phyloP scores from a whole-genome alignment of 768 basidiomycete genomes.

The Podaxis sp. region DNA sequence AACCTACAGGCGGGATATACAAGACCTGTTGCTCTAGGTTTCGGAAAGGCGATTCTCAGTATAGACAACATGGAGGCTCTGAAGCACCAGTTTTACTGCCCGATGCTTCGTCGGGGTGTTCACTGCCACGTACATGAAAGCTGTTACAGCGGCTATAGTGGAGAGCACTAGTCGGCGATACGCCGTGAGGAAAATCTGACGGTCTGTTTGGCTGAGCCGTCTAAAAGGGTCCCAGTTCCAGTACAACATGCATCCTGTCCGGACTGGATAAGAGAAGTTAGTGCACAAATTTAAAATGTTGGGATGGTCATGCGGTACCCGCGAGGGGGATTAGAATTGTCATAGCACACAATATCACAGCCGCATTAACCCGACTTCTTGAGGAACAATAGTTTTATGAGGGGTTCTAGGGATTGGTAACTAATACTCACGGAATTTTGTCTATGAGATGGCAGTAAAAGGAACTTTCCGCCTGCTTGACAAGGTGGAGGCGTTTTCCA shows the following conservation, averaged over 20 bases:
- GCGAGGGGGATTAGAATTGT: slow-evolving; percentile 8
- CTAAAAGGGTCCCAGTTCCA: slow-evolving; percentile 9
- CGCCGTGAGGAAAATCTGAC: slow-evolving; percentile 3
- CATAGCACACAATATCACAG: background rate
- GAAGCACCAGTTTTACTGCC: background rate
- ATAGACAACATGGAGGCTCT: background rate
- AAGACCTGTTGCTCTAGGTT: background rate
- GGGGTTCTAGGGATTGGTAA: background rate
- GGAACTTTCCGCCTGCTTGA: background rate
- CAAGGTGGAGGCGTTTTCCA: background rate
- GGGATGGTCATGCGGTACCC: background rate
- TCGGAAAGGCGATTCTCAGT: background rate
- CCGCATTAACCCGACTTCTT: background rate
- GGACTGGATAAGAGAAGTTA: background rate
- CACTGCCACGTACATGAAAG: background rate
- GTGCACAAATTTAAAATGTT: background rate
- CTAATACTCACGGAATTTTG: background rate
- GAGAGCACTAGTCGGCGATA: background rate
- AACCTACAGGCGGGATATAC: background rate
- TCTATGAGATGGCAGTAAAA: slow-evolving; percentile 15
- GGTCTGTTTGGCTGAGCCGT: background rate
- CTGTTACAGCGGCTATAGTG: background rate
- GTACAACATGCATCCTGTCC: slow-evolving; percentile 11
- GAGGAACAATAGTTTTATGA: background rate
- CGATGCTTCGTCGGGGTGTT: background rate